Evolutionary conservation across 805 yeast species (phyloP).

Genomic region (Sugiyamaella mastotermitis): DNA sequence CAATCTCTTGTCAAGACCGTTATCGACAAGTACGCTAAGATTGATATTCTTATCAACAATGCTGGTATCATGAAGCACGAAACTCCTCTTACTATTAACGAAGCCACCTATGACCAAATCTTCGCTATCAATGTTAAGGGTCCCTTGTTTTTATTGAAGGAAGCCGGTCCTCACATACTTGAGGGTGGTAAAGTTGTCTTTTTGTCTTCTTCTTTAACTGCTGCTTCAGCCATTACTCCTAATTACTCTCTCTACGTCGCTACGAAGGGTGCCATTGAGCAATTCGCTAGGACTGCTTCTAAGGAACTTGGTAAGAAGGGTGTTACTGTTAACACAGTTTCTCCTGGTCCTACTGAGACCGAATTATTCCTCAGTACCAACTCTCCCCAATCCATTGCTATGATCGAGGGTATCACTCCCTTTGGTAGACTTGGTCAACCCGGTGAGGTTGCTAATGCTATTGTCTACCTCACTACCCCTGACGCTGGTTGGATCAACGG

Average conservation of each 20-base stretch:
- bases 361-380: conserved; percentile 8
- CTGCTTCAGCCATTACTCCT: conserved; percentile 7
- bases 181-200: conserved; percentile 16
- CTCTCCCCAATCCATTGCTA: conserved; percentile 9
- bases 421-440: conserved; percentile 6
- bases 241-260: conserved; percentile 14
- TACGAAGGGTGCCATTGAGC: conserved; percentile 19
- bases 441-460: conserved; percentile 13
- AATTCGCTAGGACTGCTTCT: conserved; percentile 15
- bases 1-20: conserved; percentile 8
- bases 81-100: conserved; percentile 12
- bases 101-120: conserved; percentile 9
- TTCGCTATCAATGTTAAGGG: conserved; percentile 17
- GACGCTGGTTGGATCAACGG: conserved; percentile 18
- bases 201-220: conserved; percentile 13
- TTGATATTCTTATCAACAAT: conserved; percentile 33
- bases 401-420: conserved; percentile 8
- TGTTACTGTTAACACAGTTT: conserved; percentile 13
- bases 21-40: conserved; percentile 5
- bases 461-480: conserved; percentile 14
- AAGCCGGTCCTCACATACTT: conserved; percentile 14
- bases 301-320: conserved; percentile 16
- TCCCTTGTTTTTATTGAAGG: conserved; percentile 13
- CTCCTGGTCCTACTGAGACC: conserved; percentile 19
- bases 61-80: conserved; percentile 26